Conservation (phyloP, 2,329 filamentous ascomycete species). For the Pyricularia sp. region DNA sequence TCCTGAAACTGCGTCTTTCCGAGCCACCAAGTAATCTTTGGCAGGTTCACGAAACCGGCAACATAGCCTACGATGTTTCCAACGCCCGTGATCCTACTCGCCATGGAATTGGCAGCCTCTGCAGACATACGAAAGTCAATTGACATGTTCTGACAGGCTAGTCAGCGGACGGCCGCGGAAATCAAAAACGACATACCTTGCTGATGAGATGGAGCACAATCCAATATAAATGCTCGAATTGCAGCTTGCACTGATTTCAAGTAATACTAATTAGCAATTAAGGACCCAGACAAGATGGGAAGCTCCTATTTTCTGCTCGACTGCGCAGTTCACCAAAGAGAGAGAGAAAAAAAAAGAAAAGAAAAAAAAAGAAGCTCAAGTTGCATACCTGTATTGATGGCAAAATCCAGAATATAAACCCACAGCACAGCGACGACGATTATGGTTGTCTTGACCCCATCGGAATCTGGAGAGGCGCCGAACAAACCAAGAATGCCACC, state of each 20-base stretch:
- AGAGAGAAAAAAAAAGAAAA: not conserved
- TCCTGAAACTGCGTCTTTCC: conserved; percentile 88
- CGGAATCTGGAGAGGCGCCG: conserved; percentile 52
- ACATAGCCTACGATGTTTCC: conserved; percentile 88
- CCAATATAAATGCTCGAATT: conserved; percentile 84
- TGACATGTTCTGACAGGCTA: not conserved
- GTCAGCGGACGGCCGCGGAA: not conserved
- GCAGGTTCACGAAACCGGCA: conserved; percentile 72
- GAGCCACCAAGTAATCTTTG: conserved; percentile 61
- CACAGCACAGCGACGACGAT: conserved; percentile 73
- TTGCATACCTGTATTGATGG: conserved; percentile 71
- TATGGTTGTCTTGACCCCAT: conserved; percentile 48
- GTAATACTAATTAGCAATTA: not conserved
- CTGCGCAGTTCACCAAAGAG: not conserved
- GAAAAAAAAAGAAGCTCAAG: not conserved
- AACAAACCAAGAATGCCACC: conserved; percentile 55
- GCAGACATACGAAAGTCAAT: not conserved
- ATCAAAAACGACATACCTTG: conserved; percentile 37
- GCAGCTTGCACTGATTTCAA: conserved; percentile 62
- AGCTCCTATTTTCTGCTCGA: not conserved
- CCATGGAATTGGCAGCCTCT: conserved; percentile 89
- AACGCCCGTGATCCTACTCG: conserved; percentile 70
- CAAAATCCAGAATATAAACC: conserved; percentile 85
- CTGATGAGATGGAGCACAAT: conserved; percentile 83
- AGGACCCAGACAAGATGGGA: not conserved